Evolutionary conservation across 2,329 filamentous ascomycete species (phyloP), one percentile per base, ranked within the genome.

Genomic region (Phialophora chinensis): DNA sequence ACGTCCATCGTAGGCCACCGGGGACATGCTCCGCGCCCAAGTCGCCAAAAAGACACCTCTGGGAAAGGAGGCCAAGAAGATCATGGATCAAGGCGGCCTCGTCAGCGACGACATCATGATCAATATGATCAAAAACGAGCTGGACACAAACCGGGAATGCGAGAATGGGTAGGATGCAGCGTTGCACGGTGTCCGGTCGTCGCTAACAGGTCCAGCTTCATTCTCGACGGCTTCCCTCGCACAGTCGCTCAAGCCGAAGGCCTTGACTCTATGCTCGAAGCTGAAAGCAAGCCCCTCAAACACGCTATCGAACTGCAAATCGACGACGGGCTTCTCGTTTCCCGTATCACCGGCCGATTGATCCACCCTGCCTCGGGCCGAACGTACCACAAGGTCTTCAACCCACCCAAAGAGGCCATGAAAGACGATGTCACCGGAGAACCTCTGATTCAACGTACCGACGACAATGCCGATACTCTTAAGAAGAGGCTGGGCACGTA

Each of bases 101-200:
- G 95, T 99, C 79, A 96, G 93, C 80, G 95, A 99, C 81, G 94
- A 98, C 79, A 99, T 99, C 78, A 94, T 99, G 87, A 91, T 99
- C 80, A 93, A 94, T 82, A 99, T 99, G 95, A 99, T 99, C 85
- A 94, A 95, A 88, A 91, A 90, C 79, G 94, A 99, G 86, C 87
- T 99, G 60, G 91, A 96, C 76, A 90, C 86, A 82, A 99, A 99
- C 85, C 82, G 87, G 76, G 94, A 99, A 84, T 99, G 95, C 88
- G 91, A 91, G 84, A 94, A 94, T 82, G 95, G 95, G 94, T 97
- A 86, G 74, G 87, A 47, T 11, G 42, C 17, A 38, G 25, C 12
- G 12, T 31, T 20, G 35, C 33, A 42, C 3, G 33, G 33, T 35
- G 3, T 11, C 38, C 17, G 38, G 12, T 27, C 23, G 5, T 35